Percentiles rank a stretch among this genome's conserved stretches.
Evolutionary conservation across 106 monocot genomes (phyloP).

Genomic region (Dendrobium chrysotoxum): DNA sequence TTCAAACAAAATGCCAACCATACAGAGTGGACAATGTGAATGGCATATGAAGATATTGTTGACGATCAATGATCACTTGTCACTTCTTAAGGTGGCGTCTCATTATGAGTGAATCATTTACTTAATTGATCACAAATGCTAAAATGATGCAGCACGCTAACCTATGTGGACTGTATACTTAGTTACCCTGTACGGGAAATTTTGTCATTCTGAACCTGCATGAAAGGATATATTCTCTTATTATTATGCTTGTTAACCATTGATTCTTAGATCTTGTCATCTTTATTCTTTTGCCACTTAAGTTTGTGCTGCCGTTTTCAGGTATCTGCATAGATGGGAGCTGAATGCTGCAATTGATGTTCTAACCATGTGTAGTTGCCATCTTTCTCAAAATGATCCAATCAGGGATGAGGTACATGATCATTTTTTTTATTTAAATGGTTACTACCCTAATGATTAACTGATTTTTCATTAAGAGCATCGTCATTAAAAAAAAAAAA

Average conservation of each 20-base stretch:
- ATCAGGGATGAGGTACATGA: slow-evolving; percentile 53
- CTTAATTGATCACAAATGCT: neutral
- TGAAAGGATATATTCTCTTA: neutral
- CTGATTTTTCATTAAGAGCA: neutral
- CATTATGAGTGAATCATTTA: neutral
- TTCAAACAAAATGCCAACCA: neutral
- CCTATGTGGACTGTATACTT: neutral
- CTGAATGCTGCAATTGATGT: slow-evolving; percentile 81
- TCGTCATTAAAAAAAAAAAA: neutral
- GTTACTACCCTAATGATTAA: neutral
- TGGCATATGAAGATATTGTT: neutral
- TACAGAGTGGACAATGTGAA: neutral
- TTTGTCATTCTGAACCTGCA: neutral
- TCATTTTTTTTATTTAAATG: neutral
- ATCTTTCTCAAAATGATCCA: slow-evolving; percentile 56
- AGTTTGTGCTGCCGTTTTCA: slow-evolving; percentile 10
- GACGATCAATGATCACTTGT: neutral
- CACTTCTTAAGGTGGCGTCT: neutral
- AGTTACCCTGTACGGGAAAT: neutral
- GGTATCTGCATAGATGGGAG: slow-evolving; percentile 78
- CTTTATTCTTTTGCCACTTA: neutral
- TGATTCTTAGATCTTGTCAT: neutral
- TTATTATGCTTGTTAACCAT: neutral
- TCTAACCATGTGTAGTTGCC: slow-evolving; percentile 87
- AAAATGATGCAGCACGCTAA: neutral